phyloP scores from a whole-genome alignment of 345 rosid species.

The rapeseed (Brassica napus) region DNA sequence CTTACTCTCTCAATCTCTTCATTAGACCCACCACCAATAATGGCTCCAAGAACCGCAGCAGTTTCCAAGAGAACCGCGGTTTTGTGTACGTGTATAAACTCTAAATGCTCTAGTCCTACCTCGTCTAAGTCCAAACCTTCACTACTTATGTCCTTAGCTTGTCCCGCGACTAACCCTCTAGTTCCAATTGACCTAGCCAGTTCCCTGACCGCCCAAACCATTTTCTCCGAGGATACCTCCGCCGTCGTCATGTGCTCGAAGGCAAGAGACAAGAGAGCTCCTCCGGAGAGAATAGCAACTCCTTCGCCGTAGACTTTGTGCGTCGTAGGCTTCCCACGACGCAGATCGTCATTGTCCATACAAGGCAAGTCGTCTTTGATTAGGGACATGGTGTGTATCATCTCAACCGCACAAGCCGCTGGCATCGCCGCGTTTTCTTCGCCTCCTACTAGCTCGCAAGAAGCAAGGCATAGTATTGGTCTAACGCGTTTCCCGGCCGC shows the following conservation, averaged over 20 bases:
- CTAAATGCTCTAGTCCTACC: conserved; percentile 65
- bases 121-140: conserved; percentile 52
- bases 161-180: conserved; percentile 82
- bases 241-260: conserved; percentile 49
- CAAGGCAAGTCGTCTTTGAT: conserved; percentile 79
- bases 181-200: conserved; percentile 67
- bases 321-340: conserved; percentile 62
- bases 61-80: conserved; percentile 77
- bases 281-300: conserved; percentile 58
- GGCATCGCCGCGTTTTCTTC: conserved; percentile 50
- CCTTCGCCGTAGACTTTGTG: conserved; percentile 60
- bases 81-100: conserved; percentile 83
- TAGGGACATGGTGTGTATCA: conserved; percentile 71
- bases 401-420: conserved; percentile 66
- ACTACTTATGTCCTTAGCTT: conserved; percentile 75
- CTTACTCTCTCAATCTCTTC: conserved; percentile 76
- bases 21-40: conserved; percentile 68
- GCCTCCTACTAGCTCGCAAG: conserved; percentile 68
- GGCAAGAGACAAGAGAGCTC: conserved; percentile 62
- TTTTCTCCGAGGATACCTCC: conserved; percentile 40
- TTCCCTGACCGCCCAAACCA: conserved; percentile 66
- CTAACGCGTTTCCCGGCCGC: conserved; percentile 69
- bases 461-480: conserved; percentile 62
- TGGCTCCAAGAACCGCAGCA: conserved; percentile 80
- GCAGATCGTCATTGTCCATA: conserved; percentile 67